A percentile compares a stretch with the other conserved stretches of the same genome.
phyloP scores from a whole-genome alignment of 768 basidiomycete species.

The Roridomyces roridus region DNA sequence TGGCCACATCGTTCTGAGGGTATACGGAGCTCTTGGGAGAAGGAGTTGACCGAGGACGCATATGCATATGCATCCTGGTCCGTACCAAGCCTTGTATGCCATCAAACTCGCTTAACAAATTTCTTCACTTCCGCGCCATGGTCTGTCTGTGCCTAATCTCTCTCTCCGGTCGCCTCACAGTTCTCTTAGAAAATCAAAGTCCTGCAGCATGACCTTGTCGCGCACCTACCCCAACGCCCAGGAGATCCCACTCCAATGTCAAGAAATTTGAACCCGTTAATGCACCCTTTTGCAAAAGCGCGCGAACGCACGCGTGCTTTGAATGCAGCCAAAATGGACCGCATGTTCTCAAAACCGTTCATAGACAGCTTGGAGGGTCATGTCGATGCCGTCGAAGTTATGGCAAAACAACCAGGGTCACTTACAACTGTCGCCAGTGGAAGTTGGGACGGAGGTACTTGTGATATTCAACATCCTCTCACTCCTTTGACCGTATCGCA shows the following conservation, averaged over 20 bases:
- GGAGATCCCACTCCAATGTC: conserved; percentile 89
- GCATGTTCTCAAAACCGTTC: conserved; percentile 98
- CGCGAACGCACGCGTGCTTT: conserved; percentile 93
- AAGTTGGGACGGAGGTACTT: conserved; percentile 94
- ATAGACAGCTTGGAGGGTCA: conserved; percentile 91
- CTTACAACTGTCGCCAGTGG: conserved; percentile 87
- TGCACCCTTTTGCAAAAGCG: conserved; percentile 93
- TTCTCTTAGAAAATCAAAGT: conserved; percentile 81
- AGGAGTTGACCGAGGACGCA: conserved; percentile 31
- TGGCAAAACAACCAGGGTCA: conserved; percentile 75
- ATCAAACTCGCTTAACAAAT: too few relatives aligned
- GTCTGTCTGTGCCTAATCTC: neutral
- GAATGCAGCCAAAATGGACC: conserved; percentile 95
- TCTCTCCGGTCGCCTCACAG: neutral
- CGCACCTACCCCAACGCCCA: conserved; percentile 73
- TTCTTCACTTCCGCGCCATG: neutral
- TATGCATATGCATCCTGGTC: neutral
- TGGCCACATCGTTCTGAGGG: conserved; percentile 77
- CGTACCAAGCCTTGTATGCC: too few relatives aligned
- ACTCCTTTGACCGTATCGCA: conserved; percentile 32
- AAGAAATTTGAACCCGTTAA: conserved; percentile 92
- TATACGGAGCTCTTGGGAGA: conserved; percentile 41
- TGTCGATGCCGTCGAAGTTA: conserved; percentile 89
- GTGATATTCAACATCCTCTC: neutral
- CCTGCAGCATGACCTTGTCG: conserved; percentile 80